These are phyloP conservation scores for Linnemannia elongata DNA, from an alignment of 192 early-diverging fungal genomes.

Conservation along the genomic window DNA sequence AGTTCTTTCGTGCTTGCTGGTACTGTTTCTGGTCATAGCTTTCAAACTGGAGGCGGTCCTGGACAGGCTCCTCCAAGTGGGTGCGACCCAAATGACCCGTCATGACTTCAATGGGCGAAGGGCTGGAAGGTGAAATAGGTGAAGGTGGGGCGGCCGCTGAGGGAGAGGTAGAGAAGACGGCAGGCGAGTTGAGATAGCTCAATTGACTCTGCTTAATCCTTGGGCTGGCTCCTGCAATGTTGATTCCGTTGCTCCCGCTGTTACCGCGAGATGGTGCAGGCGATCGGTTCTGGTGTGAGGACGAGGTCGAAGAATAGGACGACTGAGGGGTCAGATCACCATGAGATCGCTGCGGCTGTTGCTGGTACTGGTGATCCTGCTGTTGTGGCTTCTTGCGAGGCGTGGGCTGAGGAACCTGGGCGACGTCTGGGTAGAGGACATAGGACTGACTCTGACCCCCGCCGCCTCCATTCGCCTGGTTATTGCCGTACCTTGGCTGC, in stretches of 20 bases:
- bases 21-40: conserved; percentile 37
- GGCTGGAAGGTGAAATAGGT: conserved; percentile 46
- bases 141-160: conserved; percentile 26
- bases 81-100: conserved; percentile 29
- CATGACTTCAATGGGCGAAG: conserved; percentile 19
- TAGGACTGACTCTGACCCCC: conserved; percentile 13
- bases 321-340: conserved; percentile 38
- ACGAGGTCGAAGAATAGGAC: conserved; percentile 28
- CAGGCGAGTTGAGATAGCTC: conserved; percentile 28
- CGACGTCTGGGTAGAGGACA: conserved; percentile 18
- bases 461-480: neutral
- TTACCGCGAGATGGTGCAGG: conserved; percentile 29
- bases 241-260: conserved; percentile 30
- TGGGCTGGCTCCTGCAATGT: neutral
- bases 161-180: neutral
- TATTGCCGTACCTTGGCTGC: conserved; percentile 18
- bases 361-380: conserved; percentile 29
- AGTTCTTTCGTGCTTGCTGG: conserved; percentile 42
- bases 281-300: conserved; percentile 20
- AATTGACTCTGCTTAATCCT: conserved; percentile 32
- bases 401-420: conserved; percentile 6
- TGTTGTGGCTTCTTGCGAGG: conserved; percentile 10
- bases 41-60: conserved; percentile 28
- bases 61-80: conserved; percentile 30
- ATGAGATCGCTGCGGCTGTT: conserved; percentile 20